Conservation (phyloP, 2,329 filamentous ascomycete genomes). For the Claviceps fusiformis region DNA sequence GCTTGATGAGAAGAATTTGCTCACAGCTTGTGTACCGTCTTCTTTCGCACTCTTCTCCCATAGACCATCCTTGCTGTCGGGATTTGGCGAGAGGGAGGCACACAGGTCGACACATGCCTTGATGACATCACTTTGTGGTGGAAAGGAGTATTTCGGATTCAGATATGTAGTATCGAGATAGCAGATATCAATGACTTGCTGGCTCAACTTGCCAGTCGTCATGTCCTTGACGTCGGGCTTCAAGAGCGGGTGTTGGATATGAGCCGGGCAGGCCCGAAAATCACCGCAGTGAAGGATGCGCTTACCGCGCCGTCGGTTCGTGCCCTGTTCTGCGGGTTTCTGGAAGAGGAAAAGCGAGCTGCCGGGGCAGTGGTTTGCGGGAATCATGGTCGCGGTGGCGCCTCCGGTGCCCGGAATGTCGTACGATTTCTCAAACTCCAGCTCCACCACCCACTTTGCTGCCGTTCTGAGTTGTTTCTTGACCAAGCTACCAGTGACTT, state of each 20-base stretch:
- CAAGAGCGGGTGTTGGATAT: constrained; percentile 70
- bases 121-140: constrained; percentile 77
- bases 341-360: constrained; percentile 91
- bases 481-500: constrained; percentile 80
- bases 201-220: constrained; percentile 54
- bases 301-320: constrained; percentile 44
- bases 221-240: constrained; percentile 60
- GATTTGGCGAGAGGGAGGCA: constrained; percentile 57
- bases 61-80: constrained; percentile 31
- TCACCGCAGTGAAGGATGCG: constrained; percentile 91
- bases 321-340: constrained; percentile 52
- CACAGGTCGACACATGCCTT: constrained; percentile 79
- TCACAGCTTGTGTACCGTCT: constrained; percentile 30
- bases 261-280: constrained; percentile 78
- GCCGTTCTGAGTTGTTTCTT: constrained; percentile 76
- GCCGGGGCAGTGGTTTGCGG: constrained; percentile 91
- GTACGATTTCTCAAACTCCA: constrained; percentile 71
- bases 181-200: constrained; percentile 87
- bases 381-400: constrained; percentile 83
- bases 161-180: constrained; percentile 97
- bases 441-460: constrained; percentile 67
- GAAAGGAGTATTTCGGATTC: constrained; percentile 90
- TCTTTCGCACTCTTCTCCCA: constrained; percentile 32
- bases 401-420: constrained; percentile 66
- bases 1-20: constrained; percentile 35